Conservation (phyloP, 352 stramenopile genomes). For the Pythium monospermum region DNA sequence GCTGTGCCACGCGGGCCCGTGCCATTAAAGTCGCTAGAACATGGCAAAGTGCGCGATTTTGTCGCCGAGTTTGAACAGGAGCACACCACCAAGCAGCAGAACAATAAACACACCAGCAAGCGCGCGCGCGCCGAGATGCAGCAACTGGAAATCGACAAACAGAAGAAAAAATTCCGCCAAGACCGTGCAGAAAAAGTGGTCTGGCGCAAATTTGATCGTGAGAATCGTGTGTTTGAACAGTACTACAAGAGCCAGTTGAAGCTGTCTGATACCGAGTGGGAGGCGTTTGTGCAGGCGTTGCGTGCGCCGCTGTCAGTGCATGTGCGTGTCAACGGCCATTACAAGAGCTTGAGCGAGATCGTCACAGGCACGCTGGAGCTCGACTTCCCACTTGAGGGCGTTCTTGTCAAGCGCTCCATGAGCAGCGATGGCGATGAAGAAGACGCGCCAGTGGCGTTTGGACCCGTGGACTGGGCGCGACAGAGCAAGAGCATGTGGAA, state of each 20-base stretch:
- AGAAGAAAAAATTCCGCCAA: conserved; percentile 57
- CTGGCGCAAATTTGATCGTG: conserved; percentile 83
- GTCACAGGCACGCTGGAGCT: conserved; percentile 66
- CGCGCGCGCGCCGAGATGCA: conserved; percentile 45
- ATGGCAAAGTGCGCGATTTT: conserved; percentile 60
- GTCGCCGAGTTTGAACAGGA: conserved; percentile 36
- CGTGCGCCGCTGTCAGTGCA: conserved; percentile 72
- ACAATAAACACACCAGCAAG: conserved; percentile 41
- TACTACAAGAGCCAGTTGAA: conserved; percentile 81
- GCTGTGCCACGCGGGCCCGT: conserved; percentile 30
- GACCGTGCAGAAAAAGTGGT: conserved; percentile 81
- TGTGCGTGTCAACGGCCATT: conserved; percentile 85
- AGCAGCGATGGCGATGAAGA: conserved; percentile 34
- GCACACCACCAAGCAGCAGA: conserved; percentile 13
- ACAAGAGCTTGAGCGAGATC: conserved; percentile 74
- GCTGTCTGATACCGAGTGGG: conserved; percentile 66
- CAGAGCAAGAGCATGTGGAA: conserved; percentile 83
- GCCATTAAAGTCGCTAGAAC: conserved; percentile 64
- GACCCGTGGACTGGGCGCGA: conserved; percentile 68
- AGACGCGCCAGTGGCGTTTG: conserved; percentile 46
- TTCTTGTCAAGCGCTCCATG: conserved; percentile 44
- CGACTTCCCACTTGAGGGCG: conserved; percentile 58
- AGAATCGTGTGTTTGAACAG: conserved; percentile 74
- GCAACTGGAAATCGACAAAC: conserved; percentile 44
- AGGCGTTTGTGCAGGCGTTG: conserved; percentile 74